Evolutionary conservation across 331 rosid genomes (phyloP), one percentile per base, ranked within the genome.

Genomic region (Malus hybrid): DNA sequence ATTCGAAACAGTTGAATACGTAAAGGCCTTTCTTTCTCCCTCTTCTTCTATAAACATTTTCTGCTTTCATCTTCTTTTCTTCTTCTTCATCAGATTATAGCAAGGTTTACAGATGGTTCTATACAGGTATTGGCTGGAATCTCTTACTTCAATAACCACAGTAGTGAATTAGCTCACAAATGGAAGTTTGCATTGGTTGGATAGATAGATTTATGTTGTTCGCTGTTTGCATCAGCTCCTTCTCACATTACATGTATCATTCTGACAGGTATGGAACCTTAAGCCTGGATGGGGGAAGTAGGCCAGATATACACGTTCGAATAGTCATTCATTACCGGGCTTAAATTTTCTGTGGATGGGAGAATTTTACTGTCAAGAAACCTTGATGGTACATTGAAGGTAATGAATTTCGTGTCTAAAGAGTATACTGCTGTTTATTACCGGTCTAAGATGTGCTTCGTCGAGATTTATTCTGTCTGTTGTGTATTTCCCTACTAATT

Each of bases 261-360:
- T 72, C 56, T 79, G 46, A 52, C 85, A 93, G 97, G 77, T 90
- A 83, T 93, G 96, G 97, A 89, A 70, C 82, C 84, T 91, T 69
- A 93, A 93, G 83, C 90, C 96, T 52, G 98, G 98, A 39, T 93
- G 98, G 96, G 98, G 98, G 97, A 76, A 93, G 98, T 80, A 80
- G 98, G 74, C 98, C 98, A 52, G 98, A 93, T 73, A 56, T 88
- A 69, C 81, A 86, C 28, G 63, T 90, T 77, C 90, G 55, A 90
- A 86, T 60, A 61, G 88, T 77, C 98, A 93, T 67, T 88, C 86
- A 86, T 93, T 69, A 83, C 95, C 44, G 65, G 86, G 20, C 85
- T 93, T 67, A 93, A 85, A 80, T 93, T 93, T 85, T 93, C 98
- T 73, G 76, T 84, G 32, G 97, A 93, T 73, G 97, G 96, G 24